Percentiles rank a stretch among this genome's conserved stretches.
Conservation (phyloP, 495 filamentous ascomycete species). For the Physcia stellaris region DNA sequence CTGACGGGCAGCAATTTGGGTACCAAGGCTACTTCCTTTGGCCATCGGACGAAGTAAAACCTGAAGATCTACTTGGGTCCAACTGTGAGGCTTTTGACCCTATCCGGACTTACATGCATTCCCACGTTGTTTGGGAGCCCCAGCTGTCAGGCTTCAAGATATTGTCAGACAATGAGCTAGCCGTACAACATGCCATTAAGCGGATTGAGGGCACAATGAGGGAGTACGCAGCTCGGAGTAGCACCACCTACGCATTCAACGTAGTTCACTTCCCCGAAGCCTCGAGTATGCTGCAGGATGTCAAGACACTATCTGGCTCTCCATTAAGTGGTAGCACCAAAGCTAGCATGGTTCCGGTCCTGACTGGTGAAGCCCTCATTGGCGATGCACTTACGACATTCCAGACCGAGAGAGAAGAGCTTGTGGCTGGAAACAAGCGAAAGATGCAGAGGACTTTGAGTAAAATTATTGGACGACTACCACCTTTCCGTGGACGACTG, state of each 20-base stretch:
- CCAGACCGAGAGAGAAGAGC: background rate
- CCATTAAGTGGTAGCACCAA: background rate
- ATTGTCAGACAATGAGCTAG: conserved; percentile 15
- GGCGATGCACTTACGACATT: background rate
- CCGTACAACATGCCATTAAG: conserved; percentile 21
- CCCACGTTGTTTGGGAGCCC: conserved; percentile 23
- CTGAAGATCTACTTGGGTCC: conserved; percentile 27
- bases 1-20: conserved; percentile 12
- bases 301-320: conserved; percentile 2
- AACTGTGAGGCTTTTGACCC: conserved; percentile 33
- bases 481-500: conserved; percentile 25
- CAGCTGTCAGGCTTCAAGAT: conserved; percentile 21
- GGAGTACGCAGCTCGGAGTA: conserved; percentile 21
- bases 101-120: conserved; percentile 24
- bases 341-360: conserved; percentile 4
- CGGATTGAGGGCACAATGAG: conserved; percentile 23
- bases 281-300: background rate
- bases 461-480: conserved; percentile 20
- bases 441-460: conserved; percentile 19
- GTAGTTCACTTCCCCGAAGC: conserved; percentile 26
- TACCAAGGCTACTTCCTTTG: conserved; percentile 30
- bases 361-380: conserved; percentile 5
- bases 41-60: conserved; percentile 26
- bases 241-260: conserved; percentile 22
- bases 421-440: conserved; percentile 12